phyloP scores from a whole-genome alignment of 1,284 basidiomycete species.

The Cutaneotrichosporon daszewskae region DNA sequence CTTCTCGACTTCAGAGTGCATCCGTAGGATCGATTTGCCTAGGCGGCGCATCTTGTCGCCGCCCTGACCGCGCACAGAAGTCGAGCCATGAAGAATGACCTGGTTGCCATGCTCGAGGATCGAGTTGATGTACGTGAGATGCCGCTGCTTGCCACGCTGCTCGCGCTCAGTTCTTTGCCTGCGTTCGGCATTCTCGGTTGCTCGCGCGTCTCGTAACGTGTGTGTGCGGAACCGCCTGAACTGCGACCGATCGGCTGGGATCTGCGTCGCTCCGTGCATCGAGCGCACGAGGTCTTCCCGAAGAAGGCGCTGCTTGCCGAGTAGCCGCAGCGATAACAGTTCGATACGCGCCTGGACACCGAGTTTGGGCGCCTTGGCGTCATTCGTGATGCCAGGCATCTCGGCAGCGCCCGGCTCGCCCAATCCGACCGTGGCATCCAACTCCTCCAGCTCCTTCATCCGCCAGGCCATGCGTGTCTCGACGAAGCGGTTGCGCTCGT shows the following conservation, averaged over 20 bases:
- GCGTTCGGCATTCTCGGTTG: slow-evolving; percentile 84
- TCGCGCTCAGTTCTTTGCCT: slow-evolving; percentile 90
- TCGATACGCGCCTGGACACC: slow-evolving; percentile 81
- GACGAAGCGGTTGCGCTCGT: slow-evolving; percentile 86
- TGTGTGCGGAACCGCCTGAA: slow-evolving; percentile 86
- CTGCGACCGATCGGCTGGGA: slow-evolving; percentile 84
- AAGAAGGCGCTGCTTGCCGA: slow-evolving; percentile 82
- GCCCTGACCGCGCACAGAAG: slow-evolving; percentile 39
- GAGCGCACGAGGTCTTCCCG: slow-evolving; percentile 82
- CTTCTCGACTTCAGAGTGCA: slow-evolving; percentile 52
- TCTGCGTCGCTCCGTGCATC: slow-evolving; percentile 80
- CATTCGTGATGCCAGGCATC: slow-evolving; percentile 49
- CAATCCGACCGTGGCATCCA: slow-evolving; percentile 77
- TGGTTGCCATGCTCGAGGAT: slow-evolving; percentile 83
- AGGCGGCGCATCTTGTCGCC: slow-evolving; percentile 45
- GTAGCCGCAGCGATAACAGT: slow-evolving; percentile 82
- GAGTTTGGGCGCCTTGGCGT: slow-evolving; percentile 48
- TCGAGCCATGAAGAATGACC: slow-evolving; percentile 54
- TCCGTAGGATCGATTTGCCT: slow-evolving; percentile 49
- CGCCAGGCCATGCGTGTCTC: slow-evolving; percentile 86
- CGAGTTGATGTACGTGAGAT: slow-evolving; percentile 84
- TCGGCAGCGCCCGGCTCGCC: slow-evolving; percentile 58
- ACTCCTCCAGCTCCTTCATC: slow-evolving; percentile 76
- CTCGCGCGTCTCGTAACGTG: slow-evolving; percentile 79
- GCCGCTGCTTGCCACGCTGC: slow-evolving; percentile 89